Evolutionary conservation across 352 stramenopile species (phyloP).

Genomic region (Phytophthora meadii): DNA sequence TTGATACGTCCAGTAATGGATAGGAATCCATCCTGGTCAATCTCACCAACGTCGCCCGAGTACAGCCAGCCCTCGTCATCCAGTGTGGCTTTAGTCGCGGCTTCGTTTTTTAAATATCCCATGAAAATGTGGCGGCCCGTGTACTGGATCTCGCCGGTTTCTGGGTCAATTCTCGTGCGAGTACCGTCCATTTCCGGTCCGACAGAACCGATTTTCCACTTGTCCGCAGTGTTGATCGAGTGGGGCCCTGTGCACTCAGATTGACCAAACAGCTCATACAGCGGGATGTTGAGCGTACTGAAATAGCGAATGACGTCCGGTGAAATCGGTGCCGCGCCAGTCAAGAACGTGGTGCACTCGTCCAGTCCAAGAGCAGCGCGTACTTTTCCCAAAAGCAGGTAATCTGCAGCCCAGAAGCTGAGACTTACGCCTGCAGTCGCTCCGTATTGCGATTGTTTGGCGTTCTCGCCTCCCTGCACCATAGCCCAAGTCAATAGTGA

Average conservation of each 20-base stretch:
- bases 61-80: constrained; percentile 90
- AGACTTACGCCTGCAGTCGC: constrained; percentile 53
- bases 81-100: constrained; percentile 58
- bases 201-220: constrained; percentile 90
- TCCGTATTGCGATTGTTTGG: constrained; percentile 73
- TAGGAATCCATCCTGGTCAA: constrained; percentile 91
- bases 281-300: constrained; percentile 92
- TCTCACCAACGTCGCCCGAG: constrained; percentile 88
- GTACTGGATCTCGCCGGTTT: constrained; percentile 69
- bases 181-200: constrained; percentile 69
- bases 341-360: constrained; percentile 84
- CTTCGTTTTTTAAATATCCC: constrained; percentile 74
- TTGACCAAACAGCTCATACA: constrained; percentile 93
- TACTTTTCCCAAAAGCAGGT: constrained; percentile 84
- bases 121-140: constrained; percentile 76
- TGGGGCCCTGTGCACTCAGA: constrained; percentile 91
- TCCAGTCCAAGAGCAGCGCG: constrained; percentile 83
- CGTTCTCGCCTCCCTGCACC: constrained; percentile 60
- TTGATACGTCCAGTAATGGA: constrained; percentile 94
- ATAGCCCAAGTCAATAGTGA: constrained; percentile 88
- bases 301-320: constrained; percentile 87
- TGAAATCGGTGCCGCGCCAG: constrained; percentile 75
- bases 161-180: constrained; percentile 53
- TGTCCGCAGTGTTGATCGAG: constrained; percentile 67
- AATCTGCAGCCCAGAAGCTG: constrained; percentile 85